phyloP scores from a whole-genome alignment of 148 eudicot species.

The Spergularia bocconei region DNA sequence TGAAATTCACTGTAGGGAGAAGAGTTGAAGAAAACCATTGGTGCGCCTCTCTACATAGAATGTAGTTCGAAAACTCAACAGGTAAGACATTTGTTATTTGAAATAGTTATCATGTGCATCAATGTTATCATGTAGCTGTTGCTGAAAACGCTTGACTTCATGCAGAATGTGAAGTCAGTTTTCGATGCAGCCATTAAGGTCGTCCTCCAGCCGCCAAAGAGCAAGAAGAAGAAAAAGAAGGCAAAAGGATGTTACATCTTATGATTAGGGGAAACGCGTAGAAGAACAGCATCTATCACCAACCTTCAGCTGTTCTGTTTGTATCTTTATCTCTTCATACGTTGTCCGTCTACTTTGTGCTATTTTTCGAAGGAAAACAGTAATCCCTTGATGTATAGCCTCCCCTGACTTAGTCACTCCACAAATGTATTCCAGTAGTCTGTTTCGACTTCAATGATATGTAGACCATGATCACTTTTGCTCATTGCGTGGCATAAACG shows the following conservation, averaged over 20 bases:
- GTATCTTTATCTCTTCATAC: neutral
- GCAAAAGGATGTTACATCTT: constrained; percentile 41
- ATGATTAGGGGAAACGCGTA: constrained; percentile 26
- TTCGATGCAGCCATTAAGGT: constrained; percentile 77
- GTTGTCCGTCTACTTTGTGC: constrained; percentile 2
- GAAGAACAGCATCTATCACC: neutral
- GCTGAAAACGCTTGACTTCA: neutral
- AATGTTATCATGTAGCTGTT: neutral
- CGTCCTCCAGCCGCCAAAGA: constrained; percentile 59
- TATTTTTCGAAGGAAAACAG: constrained; percentile 16
- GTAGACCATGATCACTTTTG: neutral
- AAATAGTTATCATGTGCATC: neutral
- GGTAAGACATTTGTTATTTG: constrained; percentile 26
- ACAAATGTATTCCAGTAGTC: constrained; percentile 16
- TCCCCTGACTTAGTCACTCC: constrained; percentile 27
- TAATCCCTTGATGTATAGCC: constrained; percentile 31
- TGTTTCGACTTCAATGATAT: constrained; percentile 11
- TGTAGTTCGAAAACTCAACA: constrained; percentile 87
- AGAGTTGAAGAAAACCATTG: constrained; percentile 64
- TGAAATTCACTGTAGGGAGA: constrained; percentile 49
- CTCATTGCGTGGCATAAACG: neutral
- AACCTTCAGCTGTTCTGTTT: constrained; percentile 6
- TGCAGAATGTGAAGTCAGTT: constrained; percentile 73
- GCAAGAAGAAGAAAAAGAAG: constrained; percentile 58
- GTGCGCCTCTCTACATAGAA: constrained; percentile 71